These are phyloP conservation scores for Sphaerosporella brunnea DNA, from an alignment of 495 filamentous ascomycete genomes.

Conservation along the genomic window DNA sequence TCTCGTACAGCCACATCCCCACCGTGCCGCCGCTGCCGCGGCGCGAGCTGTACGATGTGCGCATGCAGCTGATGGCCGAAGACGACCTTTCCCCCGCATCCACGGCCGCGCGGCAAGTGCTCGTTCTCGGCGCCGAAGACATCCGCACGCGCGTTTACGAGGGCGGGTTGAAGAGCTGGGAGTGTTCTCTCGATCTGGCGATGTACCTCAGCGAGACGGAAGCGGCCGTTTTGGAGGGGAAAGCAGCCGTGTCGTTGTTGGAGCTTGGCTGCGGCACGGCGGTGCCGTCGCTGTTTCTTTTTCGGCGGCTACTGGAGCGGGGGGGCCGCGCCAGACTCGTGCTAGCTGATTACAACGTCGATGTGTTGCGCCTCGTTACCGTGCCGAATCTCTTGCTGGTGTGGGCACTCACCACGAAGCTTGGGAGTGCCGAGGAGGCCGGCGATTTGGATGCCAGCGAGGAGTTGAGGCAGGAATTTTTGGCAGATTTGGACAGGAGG, in stretches of 20 bases:
- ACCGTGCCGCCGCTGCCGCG: slow-evolving; percentile 32
- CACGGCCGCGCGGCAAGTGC: slow-evolving; percentile 33
- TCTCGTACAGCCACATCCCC: slow-evolving; percentile 17
- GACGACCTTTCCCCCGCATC: slow-evolving; percentile 29
- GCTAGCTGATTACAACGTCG: slow-evolving; percentile 76
- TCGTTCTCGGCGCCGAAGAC: too few species aligned
- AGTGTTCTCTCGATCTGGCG: slow-evolving; percentile 78
- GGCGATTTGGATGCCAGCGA: too few species aligned
- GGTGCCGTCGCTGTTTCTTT: slow-evolving; percentile 59
- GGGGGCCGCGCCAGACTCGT: neutral
- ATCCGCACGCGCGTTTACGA: slow-evolving; percentile 85
- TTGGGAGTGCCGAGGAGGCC: slow-evolving; percentile 51
- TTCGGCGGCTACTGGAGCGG: slow-evolving; percentile 44
- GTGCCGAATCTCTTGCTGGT: slow-evolving; percentile 73
- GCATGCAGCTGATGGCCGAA: slow-evolving; percentile 85
- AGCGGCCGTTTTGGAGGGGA: too few species aligned
- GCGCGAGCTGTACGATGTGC: slow-evolving; percentile 83
- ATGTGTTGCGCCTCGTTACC: slow-evolving; percentile 71
- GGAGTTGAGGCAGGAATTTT: slow-evolving; percentile 44
- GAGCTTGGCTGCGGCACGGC: slow-evolving; percentile 92
- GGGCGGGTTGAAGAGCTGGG: slow-evolving; percentile 98
- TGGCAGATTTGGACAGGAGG: slow-evolving; percentile 35
- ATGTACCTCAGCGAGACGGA: slow-evolving; percentile 42
- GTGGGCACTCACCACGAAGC: slow-evolving; percentile 38
- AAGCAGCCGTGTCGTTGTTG: slow-evolving; percentile 26